Conservation (phyloP, 208 protist genomes). For the Trypanosoma scelopori region DNA sequence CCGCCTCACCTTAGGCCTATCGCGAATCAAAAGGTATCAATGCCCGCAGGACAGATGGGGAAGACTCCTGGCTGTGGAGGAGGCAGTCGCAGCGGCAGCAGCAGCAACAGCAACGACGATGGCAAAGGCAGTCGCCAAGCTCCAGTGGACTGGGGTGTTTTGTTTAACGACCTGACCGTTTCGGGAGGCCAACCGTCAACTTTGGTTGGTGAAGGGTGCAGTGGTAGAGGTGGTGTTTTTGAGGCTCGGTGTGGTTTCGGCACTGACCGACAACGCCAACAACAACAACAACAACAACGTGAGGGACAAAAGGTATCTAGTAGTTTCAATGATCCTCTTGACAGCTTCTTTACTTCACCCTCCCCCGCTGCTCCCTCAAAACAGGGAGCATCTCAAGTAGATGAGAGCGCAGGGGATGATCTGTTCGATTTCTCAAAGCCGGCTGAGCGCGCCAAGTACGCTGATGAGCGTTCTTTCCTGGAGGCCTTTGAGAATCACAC, state of each 20-base stretch:
- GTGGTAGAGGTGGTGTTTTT: neutral
- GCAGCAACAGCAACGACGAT: conserved; percentile 4
- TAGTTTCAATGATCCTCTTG: conserved; percentile 19
- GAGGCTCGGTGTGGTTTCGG: neutral
- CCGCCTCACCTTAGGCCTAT: neutral
- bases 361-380: conserved; percentile 1
- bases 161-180: conserved; percentile 54
- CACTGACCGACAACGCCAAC: neutral
- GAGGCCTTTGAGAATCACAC: conserved; percentile 68
- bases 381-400: conserved; percentile 23
- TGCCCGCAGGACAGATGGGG: neutral
- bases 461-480: conserved; percentile 57
- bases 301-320: neutral
- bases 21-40: neutral
- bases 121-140: conserved; percentile 2
- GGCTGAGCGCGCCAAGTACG: conserved; percentile 41
- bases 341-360: conserved; percentile 22
- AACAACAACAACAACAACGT: conserved; percentile 12
- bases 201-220: neutral
- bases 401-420: conserved; percentile 31
- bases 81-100: neutral
- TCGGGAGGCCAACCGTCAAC: conserved; percentile 1
- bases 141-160: conserved; percentile 46
- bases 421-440: conserved; percentile 73
- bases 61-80: neutral